phyloP scores from a whole-genome alignment of 768 basidiomycete species.

The Lentinula aciculospora region DNA sequence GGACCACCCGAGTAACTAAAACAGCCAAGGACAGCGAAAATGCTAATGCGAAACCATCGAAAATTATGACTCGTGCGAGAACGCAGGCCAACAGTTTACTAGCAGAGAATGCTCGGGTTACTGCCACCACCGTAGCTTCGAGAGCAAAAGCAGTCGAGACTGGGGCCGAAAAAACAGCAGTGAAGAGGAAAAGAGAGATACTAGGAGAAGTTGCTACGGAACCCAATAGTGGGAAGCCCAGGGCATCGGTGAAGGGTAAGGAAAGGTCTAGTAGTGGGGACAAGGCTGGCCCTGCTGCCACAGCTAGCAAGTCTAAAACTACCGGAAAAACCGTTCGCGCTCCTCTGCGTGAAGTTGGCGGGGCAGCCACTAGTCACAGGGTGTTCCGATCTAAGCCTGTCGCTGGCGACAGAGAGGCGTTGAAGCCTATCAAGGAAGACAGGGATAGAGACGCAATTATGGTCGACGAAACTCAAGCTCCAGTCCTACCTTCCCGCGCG shows the following conservation, averaged over 20 bases:
- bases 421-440: neutral
- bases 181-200: slow-evolving; percentile 78
- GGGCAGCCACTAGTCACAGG: slow-evolving; percentile 29
- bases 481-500: neutral
- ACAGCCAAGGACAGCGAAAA: slow-evolving; percentile 10
- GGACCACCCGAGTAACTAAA: slow-evolving; percentile 1
- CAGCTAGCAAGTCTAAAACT: slow-evolving; percentile 35
- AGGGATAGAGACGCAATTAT: slow-evolving; percentile 14
- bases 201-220: slow-evolving; percentile 62
- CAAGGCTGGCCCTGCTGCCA: slow-evolving; percentile 43
- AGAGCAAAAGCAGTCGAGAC: slow-evolving; percentile 41
- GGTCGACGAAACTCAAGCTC: slow-evolving; percentile 13
- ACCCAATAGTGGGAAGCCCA: slow-evolving; percentile 42
- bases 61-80: slow-evolving; percentile 18
- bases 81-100: slow-evolving; percentile 23
- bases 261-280: slow-evolving; percentile 60
- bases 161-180: slow-evolving; percentile 39
- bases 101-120: slow-evolving; percentile 29
- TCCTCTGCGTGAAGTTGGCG: slow-evolving; percentile 49
- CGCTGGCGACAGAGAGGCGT: slow-evolving; percentile 3
- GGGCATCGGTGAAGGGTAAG: slow-evolving; percentile 41
- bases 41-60: slow-evolving; percentile 11
- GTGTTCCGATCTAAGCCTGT: slow-evolving; percentile 14
- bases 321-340: slow-evolving; percentile 33
- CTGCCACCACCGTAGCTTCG: slow-evolving; percentile 46